Evolutionary conservation across 2,329 filamentous ascomycete species (phyloP).

Genomic region (Ophiostoma angusticollis): DNA sequence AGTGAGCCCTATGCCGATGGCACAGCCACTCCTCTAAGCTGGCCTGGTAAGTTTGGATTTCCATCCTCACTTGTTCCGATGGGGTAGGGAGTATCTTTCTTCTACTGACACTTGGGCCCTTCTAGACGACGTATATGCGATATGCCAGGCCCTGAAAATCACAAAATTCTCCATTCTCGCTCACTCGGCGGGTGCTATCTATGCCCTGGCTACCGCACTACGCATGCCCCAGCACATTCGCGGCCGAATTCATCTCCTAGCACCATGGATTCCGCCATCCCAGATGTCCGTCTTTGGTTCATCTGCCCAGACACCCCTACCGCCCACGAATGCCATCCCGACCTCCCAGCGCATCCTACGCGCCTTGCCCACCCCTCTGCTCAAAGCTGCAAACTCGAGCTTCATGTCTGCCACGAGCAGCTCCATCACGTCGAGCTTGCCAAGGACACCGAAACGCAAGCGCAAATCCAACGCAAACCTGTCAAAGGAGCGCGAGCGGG

Average conservation of each 20-base stretch:
- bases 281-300: conserved; percentile 71
- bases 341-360: conserved; percentile 85
- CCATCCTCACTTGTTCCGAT: conserved; percentile 10
- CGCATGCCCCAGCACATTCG: conserved; percentile 94
- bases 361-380: conserved; percentile 74
- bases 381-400: conserved; percentile 89
- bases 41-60: conserved; percentile 58
- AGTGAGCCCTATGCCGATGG: conserved; percentile 76
- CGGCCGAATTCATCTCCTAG: conserved; percentile 83
- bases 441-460: conserved; percentile 53
- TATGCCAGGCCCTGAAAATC: conserved; percentile 83
- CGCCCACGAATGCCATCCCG: conserved; percentile 75
- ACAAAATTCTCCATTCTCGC: conserved; percentile 93
- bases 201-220: conserved; percentile 85
- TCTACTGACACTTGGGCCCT: neutral
- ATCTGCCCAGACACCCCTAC: conserved; percentile 51
- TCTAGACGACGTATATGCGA: conserved; percentile 71
- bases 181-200: conserved; percentile 95
- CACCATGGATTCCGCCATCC: conserved; percentile 94
- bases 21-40: conserved; percentile 75
- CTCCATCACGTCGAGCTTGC: conserved; percentile 66
- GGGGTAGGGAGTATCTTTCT: too few relatives aligned
- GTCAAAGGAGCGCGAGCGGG: conserved; percentile 23
- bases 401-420: conserved; percentile 90
- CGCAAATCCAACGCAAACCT: conserved; percentile 36